Conservation (phyloP, 306 rosid species). For the Astragalus membranaceus region DNA sequence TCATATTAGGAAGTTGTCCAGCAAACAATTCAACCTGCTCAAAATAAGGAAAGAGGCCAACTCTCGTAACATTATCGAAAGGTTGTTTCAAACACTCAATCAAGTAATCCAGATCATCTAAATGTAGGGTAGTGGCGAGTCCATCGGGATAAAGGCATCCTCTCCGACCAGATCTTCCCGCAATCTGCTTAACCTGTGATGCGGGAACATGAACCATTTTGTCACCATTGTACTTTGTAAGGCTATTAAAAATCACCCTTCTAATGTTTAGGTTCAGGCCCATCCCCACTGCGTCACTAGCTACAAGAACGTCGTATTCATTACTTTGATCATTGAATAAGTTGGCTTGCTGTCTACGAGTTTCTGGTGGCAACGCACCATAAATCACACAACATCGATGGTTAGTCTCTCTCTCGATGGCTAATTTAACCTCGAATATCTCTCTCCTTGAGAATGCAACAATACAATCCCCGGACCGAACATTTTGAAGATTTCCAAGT, state of each 20-base stretch:
- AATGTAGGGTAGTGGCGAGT: constrained; percentile 69
- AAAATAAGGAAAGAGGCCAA: constrained; percentile 72
- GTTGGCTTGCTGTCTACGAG: constrained; percentile 81
- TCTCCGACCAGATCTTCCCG: constrained; percentile 95
- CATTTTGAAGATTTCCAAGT: constrained; percentile 64
- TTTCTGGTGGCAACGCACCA: constrained; percentile 90
- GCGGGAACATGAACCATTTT: constrained; percentile 74
- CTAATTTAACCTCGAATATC: constrained; percentile 83
- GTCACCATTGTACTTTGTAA: constrained; percentile 84
- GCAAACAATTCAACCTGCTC: constrained; percentile 89
- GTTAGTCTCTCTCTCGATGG: constrained; percentile 72
- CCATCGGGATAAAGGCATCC: constrained; percentile 89
- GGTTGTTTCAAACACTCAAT: constrained; percentile 89
- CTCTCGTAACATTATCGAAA: constrained; percentile 55
- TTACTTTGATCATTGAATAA: constrained; percentile 76
- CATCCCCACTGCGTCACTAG: constrained; percentile 98
- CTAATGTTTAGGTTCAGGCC: constrained; percentile 91
- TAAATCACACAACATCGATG: constrained; percentile 85
- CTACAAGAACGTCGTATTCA: constrained; percentile 79
- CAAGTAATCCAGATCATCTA: constrained; percentile 79
- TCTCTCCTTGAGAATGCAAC: constrained; percentile 97
- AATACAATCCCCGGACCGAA: constrained; percentile 88
- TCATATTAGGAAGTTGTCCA: constrained; percentile 45
- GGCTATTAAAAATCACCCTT: constrained; percentile 76
- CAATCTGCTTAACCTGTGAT: constrained; percentile 91